A percentile compares a stretch with the other conserved stretches of the same genome.
phyloP scores from a whole-genome alignment of 306 rosid genomes.

The Arachis stenosperma region DNA sequence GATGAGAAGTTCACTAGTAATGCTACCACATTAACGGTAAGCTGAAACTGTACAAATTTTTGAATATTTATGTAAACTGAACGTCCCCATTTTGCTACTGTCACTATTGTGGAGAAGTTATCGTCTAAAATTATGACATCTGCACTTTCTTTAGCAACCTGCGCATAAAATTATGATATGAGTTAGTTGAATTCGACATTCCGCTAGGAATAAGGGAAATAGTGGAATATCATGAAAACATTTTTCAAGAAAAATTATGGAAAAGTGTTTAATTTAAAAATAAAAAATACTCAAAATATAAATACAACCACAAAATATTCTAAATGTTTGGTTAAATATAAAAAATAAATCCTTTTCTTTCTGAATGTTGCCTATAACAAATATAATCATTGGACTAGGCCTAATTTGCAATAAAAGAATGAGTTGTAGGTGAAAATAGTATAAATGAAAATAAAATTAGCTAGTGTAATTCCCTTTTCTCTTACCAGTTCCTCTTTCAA shows the following conservation, averaged over 20 bases:
- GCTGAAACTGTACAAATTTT: conserved; percentile 93
- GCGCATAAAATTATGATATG: conserved; percentile 35
- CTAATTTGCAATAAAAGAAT: too few species aligned
- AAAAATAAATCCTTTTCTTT: not conserved
- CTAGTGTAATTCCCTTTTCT: too few species aligned
- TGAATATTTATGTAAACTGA: conserved; percentile 94
- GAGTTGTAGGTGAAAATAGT: too few species aligned
- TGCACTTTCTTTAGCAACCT: conserved; percentile 99
- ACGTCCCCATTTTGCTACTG: conserved; percentile 98
- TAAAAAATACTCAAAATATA: too few species aligned
- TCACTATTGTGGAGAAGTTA: conserved; percentile 93
- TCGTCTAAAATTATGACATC: conserved; percentile 95
- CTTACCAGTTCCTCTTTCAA: too few species aligned
- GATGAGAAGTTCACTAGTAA: conserved; percentile 89
- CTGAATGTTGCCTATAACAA: not conserved
- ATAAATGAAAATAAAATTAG: too few species aligned
- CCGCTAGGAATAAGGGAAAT: not conserved
- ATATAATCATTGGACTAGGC: too few species aligned
- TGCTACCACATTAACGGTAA: conserved; percentile 94
- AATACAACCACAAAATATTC: too few species aligned
- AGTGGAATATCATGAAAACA: too few species aligned
- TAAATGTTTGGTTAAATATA: not conserved
- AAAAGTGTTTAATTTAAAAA: too few species aligned
- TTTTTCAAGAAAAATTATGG: too few species aligned
- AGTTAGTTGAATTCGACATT: conserved; percentile 29